Evolutionary conservation across 2,329 filamentous ascomycete species (phyloP).

Genomic region (Pseudovirgaria hyperparasitica): DNA sequence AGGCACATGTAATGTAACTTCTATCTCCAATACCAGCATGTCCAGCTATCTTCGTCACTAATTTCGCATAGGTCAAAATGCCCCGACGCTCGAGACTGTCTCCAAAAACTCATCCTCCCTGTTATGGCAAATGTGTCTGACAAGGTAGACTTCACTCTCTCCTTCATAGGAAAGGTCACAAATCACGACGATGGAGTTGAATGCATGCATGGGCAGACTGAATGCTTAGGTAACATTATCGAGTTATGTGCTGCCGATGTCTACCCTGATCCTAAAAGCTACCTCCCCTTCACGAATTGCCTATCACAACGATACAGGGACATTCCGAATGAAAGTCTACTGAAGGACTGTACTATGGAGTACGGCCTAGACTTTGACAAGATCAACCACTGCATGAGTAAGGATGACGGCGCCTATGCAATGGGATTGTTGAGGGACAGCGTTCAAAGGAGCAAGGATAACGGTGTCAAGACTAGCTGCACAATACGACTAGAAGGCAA

Average conservation of each 20-base stretch:
- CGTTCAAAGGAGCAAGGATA: constrained; percentile 46
- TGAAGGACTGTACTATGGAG: constrained; percentile 81
- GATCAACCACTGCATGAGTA: constrained; percentile 70
- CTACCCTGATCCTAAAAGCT: constrained; percentile 75
- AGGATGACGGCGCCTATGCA: constrained; percentile 61
- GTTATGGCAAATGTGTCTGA: constrained; percentile 70
- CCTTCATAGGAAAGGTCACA: constrained; percentile 68
- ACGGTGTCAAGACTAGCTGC: constrained; percentile 34
- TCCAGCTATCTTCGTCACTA: constrained; percentile 17
- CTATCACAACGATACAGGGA: constrained; percentile 59
- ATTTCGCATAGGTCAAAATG: constrained; percentile 49
- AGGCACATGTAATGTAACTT: constrained; percentile 75
- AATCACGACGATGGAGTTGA: constrained; percentile 69
- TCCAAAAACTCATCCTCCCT: constrained; percentile 69
- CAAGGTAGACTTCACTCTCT: constrained; percentile 83
- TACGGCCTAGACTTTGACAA: constrained; percentile 74
- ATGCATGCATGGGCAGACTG: constrained; percentile 79
- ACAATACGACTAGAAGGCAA: constrained; percentile 56
- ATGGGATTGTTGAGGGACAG: constrained; percentile 55
- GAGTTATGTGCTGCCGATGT: constrained; percentile 78
- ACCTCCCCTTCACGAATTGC: constrained; percentile 89
- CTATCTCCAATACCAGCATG: constrained; percentile 16
- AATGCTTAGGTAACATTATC: constrained; percentile 91
- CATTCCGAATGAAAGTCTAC: constrained; percentile 66
- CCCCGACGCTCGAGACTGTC: constrained; percentile 75